Evolutionary conservation across 805 yeast genomes (phyloP), one percentile per base, ranked within the genome.

Genomic region (Candida ipomoeae): DNA sequence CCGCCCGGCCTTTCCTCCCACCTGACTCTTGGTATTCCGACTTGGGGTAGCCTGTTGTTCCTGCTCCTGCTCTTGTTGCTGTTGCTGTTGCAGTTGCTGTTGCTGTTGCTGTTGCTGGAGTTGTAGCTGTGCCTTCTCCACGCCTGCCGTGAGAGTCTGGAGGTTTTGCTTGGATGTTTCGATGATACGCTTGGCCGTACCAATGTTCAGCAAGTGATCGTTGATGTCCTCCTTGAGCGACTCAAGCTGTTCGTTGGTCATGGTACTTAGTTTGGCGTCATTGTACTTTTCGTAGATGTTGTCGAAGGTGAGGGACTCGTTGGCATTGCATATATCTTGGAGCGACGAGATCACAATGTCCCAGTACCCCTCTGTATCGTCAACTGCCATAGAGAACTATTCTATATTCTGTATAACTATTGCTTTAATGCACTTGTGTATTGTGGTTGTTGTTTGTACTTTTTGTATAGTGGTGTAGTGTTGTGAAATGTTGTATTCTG

Each of bases 261-360:
- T 48, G 15, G 62, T 65, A n/a, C 62, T 61, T 14, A 69, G 59
- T 38, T 61, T 67, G 38, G 40, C 46, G 1, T 62, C 64, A 13
- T 63, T 56, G 50, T 64, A 51, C 56, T 67, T 59, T 6, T 56
- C 56, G 53, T 66, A 63, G n/a, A 63, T 54, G 40, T 65, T 61
- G 53, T 83, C 84, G 50, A 85, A 78, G 2, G 78, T 64, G 4
- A 71, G 62, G 13, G 77, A 71, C 56, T 82, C 87, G 58, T 83
- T 83, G 26, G 81, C 73, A 54, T 80, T 84, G 63, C 82, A 82
- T 10, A 84, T 74, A 57, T 85, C 90, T 62, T 85, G 90, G 17
- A 85, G 67, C 1, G 86, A 82, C 6, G 89, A 75, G 2, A 82
- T 70, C 5, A 83, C 83, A 31, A 79, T 76, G 57, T 83, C 87